Base-by-base conservation (phyloP, 2,329 filamentous ascomycete species). In the Rhytidhysteron rufulum region DNA sequence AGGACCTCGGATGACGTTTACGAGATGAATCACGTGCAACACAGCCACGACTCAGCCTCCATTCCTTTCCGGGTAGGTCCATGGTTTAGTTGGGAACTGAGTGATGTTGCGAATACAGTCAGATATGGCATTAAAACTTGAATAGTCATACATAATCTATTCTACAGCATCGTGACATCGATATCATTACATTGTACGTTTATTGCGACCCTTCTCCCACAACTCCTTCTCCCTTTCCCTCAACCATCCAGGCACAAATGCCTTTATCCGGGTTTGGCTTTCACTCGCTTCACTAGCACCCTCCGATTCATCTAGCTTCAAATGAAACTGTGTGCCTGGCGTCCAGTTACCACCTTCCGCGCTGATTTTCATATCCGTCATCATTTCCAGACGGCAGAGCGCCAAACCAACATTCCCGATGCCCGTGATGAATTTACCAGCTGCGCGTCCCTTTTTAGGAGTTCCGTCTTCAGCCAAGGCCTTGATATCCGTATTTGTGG, bases 341-440 rank as follows among this genome's bases (percentile, higher is more conserved):
- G 70, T 78, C 58, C 74, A 87, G 17, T 69, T 69, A 15, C 78
- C 77, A 0, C 78, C 76, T 47, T 85, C 81, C 41, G 82, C 85
- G 2, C 85, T 85, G 39, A 93, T 69, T 24, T 73, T 72, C 34
- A 93, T 70, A 58, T 88, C 85, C 4, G 88, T 95, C 90, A 96
- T 96, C 60, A 84, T 83, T 69, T 95, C 89, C 52, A 97, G 67
- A 19, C 91, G 81, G 60, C 91, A 96, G 50, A 96, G 68, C 2
- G 83, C 91, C 38, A 98, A 72, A 1, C 93, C 93, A 21, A 97
- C 68, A 59, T 96, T 95, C 1, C 90, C 91, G 11, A 91, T 72
- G 0, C 86, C 85, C 22, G 71, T 72, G 38, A 97, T 72, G 71
- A 87, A 90, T 60, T 87, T 95, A 31, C 91, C 93, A 0, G 85